These are phyloP conservation scores for Cyanodermella asteris DNA, from an alignment of 2,329 filamentous ascomycete species.

Conservation along the genomic window DNA sequence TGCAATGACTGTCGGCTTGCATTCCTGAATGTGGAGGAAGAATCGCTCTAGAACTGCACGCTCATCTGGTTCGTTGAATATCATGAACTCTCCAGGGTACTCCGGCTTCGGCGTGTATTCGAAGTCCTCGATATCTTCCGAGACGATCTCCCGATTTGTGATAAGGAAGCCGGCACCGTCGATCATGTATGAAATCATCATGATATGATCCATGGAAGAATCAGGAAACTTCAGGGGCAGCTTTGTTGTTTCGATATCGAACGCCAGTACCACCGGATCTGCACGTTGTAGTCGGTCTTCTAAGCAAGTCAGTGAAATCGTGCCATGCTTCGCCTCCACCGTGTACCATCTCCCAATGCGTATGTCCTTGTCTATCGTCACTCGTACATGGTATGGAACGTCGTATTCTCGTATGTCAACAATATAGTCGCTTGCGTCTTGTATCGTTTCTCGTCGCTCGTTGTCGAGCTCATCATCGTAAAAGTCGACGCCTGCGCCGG, in stretches of 20 bases:
- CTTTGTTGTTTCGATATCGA: conserved; percentile 96
- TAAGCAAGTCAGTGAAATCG: conserved; percentile 62
- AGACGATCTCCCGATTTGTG: conserved; percentile 93
- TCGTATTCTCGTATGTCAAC: conserved; percentile 98
- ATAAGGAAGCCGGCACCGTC: conserved; percentile 95
- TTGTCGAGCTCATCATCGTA: conserved; percentile 80
- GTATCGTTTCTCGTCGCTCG: conserved; percentile 58
- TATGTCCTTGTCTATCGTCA: conserved; percentile 94
- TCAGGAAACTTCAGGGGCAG: conserved; percentile 92
- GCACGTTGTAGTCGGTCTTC: conserved; percentile 75
- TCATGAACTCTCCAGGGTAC: conserved; percentile 86
- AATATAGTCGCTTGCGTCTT: conserved; percentile 90
- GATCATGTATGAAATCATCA: conserved; percentile 99
- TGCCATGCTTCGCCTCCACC: conserved; percentile 80
- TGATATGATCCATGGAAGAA: conserved; percentile 81
- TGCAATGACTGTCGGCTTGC: conserved; percentile 83
- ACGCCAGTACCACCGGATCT: conserved; percentile 96
- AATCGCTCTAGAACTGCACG: conserved; percentile 74
- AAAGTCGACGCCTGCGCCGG: conserved; percentile 70
- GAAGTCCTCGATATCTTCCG: conserved; percentile 91
- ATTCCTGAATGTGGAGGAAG: conserved; percentile 88
- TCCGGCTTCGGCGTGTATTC: conserved; percentile 96
- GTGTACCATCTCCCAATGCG: conserved; percentile 94
- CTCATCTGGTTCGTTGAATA: conserved; percentile 95
- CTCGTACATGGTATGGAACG: conserved; percentile 95